Conservation (phyloP, 2,329 filamentous ascomycete species). For the Mollisiaceae sp. region DNA sequence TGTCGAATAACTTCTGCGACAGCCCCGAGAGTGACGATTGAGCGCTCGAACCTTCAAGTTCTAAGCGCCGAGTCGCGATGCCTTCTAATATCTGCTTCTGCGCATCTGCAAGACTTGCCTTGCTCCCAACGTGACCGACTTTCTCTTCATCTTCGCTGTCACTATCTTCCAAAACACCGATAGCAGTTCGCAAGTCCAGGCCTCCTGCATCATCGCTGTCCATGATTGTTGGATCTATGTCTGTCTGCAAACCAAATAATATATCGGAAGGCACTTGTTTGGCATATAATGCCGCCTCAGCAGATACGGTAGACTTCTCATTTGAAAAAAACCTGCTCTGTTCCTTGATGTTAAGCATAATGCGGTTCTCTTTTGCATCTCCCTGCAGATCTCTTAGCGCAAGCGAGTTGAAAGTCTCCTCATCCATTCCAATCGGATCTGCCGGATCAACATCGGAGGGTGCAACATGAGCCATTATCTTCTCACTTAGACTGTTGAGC, state of each 20-base stretch:
- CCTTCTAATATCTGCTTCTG: slow-evolving; percentile 70
- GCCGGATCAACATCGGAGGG: slow-evolving; percentile 75
- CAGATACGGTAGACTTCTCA: slow-evolving; percentile 48
- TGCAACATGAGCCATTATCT: slow-evolving; percentile 87
- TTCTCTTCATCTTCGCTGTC: slow-evolving; percentile 66
- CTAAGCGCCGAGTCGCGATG: slow-evolving; percentile 64
- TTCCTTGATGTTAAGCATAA: slow-evolving; percentile 86
- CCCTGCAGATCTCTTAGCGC: slow-evolving; percentile 80
- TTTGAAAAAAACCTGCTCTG: slow-evolving; percentile 82
- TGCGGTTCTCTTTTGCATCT: slow-evolving; percentile 74
- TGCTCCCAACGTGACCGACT: slow-evolving; percentile 69
- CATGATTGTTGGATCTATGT: slow-evolving; percentile 57
- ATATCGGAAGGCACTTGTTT: slow-evolving; percentile 74
- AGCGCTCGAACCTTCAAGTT: slow-evolving; percentile 55
- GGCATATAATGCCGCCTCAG: slow-evolving; percentile 57
- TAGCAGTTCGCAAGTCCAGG: slow-evolving; percentile 64
- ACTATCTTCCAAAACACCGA: slow-evolving; percentile 73
- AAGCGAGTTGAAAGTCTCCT: slow-evolving; percentile 75
- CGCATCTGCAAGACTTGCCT: slow-evolving; percentile 66
- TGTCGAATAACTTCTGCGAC: slow-evolving; percentile 60
- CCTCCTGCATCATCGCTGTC: slow-evolving; percentile 54
- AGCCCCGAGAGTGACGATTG: slow-evolving; percentile 47
- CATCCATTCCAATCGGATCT: slow-evolving; percentile 69
- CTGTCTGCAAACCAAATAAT: slow-evolving; percentile 65
- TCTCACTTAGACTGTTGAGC: slow-evolving; percentile 89